Conservation (phyloP, 441 rosid genomes). For the Isatis lusitanica region DNA sequence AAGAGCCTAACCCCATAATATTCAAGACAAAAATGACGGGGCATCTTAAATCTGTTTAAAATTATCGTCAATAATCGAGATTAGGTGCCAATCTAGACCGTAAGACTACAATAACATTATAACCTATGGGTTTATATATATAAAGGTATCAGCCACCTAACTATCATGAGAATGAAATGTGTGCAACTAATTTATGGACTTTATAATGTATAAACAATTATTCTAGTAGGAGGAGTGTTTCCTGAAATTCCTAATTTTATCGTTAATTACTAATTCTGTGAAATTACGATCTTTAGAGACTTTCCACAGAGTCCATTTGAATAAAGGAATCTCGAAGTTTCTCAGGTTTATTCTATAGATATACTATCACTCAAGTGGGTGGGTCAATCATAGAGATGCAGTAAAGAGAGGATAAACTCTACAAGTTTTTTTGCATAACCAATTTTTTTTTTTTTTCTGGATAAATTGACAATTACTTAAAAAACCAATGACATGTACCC, state of each 20-base stretch:
- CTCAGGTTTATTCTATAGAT: background rate
- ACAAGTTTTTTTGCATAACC: no score
- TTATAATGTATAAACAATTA: background rate
- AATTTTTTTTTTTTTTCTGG: no score
- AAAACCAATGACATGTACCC: background rate
- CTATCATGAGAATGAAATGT: slow-evolving; percentile 7
- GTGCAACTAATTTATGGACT: background rate
- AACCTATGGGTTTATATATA: background rate
- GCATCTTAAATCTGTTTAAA: background rate
- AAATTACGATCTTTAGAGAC: background rate
- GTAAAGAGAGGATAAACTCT: background rate
- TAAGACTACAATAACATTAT: background rate
- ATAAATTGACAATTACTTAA: background rate
- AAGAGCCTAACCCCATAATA: background rate
- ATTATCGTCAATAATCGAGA: slow-evolving; percentile 27
- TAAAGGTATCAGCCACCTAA: background rate
- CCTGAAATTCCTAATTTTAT: background rate
- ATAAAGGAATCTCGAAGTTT: background rate
- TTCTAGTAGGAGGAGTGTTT: background rate
- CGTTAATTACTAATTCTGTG: background rate
- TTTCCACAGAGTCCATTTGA: background rate
- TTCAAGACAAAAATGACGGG: slow-evolving; percentile 2
- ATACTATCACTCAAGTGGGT: background rate
- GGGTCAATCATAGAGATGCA: background rate
- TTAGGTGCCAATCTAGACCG: slow-evolving; percentile 6